Evolutionary conservation across 208 protist genomes (phyloP).

Genomic region (Kentomonas sorsogonicus): DNA sequence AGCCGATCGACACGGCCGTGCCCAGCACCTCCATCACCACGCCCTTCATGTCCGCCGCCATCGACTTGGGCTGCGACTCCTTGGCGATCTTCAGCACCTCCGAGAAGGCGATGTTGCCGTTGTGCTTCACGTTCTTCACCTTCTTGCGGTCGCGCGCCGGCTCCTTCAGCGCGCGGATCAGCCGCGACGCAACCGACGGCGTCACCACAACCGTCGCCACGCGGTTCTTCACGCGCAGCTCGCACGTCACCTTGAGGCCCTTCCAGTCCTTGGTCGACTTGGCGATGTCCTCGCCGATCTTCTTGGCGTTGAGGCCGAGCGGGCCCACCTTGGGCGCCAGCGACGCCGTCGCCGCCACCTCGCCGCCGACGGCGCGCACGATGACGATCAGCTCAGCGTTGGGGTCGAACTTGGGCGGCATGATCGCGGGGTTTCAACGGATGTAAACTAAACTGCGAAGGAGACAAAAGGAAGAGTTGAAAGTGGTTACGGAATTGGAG

Average conservation of each 20-base stretch:
- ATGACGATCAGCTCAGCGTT: conserved; percentile 94
- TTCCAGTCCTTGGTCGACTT: conserved; percentile 99
- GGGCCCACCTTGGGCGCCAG: conserved; percentile 99
- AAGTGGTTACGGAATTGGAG: too few relatives aligned
- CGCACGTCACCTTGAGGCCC: conserved; percentile 97
- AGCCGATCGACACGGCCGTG: conserved; percentile 97
- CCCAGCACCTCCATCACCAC: conserved; percentile 99
- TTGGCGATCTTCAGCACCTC: conserved; percentile 97
- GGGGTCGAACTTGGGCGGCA: conserved; percentile 99
- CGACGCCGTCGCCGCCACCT: conserved; percentile 95
- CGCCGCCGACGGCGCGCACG: conserved; percentile 97
- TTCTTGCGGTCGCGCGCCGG: conserved; percentile 99
- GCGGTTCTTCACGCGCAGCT: conserved; percentile 98
- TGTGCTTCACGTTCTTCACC: conserved; percentile 99
- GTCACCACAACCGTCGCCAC: conserved; percentile 96
- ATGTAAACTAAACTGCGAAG: too few relatives aligned
- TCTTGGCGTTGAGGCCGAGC: conserved; percentile 98
- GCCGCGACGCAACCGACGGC: conserved; percentile 94
- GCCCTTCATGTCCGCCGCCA: conserved; percentile 92
- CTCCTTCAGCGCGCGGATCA: conserved; percentile 99
- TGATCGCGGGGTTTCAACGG: too few relatives aligned
- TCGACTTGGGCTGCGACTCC: conserved; percentile 92
- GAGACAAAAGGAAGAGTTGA: too few relatives aligned
- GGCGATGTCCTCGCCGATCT: conserved; percentile 99
- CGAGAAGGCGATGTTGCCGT: conserved; percentile 97